phyloP scores from a whole-genome alignment of 768 basidiomycete genomes.

The Lactarius vividus region DNA sequence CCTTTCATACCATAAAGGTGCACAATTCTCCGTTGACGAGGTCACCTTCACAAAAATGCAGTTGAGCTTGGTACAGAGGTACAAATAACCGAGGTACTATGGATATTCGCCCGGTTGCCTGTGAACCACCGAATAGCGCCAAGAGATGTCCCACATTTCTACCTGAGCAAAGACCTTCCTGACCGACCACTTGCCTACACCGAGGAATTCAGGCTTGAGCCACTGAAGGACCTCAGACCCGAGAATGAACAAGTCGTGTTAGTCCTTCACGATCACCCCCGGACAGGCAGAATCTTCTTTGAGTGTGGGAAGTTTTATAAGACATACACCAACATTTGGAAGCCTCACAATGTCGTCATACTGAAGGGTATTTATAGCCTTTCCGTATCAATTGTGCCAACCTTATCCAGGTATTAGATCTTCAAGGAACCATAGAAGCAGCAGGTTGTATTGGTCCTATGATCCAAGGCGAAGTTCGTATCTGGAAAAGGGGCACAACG shows the following conservation, averaged over 20 bases:
- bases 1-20: neutral
- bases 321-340: slow-evolving; percentile 22
- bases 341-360: slow-evolving; percentile 9
- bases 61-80: slow-evolving; percentile 18
- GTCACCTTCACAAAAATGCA: neutral
- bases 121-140: slow-evolving; percentile 20
- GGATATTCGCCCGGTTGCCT: slow-evolving; percentile 20
- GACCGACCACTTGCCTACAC: slow-evolving; percentile 6
- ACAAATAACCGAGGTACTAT: slow-evolving; percentile 17
- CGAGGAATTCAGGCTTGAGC: slow-evolving; percentile 16
- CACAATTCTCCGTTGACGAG: too few species aligned
- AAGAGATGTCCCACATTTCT: slow-evolving; percentile 21
- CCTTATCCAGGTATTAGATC: slow-evolving; percentile 12
- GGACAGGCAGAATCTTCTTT: slow-evolving; percentile 21
- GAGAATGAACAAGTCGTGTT: slow-evolving; percentile 15
- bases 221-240: slow-evolving; percentile 20
- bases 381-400: neutral
- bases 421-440: slow-evolving; percentile 20
- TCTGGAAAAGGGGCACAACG: slow-evolving; percentile 20
- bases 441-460: slow-evolving; percentile 10
- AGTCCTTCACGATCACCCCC: slow-evolving; percentile 9
- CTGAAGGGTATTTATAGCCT: slow-evolving; percentile 10
- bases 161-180: slow-evolving; percentile 18
- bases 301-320: slow-evolving; percentile 19
- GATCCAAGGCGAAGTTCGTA: slow-evolving; percentile 13